Evolutionary conservation across 495 filamentous ascomycete species (phyloP), one percentile per base, ranked within the genome.

Genomic region (Aspergillus affinis): DNA sequence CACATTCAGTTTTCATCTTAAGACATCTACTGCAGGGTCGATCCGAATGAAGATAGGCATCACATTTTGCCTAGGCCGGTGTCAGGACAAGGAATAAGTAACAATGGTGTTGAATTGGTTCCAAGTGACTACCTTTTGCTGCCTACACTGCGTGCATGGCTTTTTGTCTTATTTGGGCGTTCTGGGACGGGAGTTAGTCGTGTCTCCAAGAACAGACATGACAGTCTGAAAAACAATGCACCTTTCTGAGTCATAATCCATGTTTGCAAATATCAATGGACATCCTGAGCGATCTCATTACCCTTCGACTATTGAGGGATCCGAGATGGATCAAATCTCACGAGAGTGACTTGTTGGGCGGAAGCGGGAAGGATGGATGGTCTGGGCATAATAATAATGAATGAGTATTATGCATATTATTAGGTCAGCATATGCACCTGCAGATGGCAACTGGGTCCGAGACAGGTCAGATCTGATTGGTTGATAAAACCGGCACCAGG

Each of bases 21-120:
- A 60, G 57, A 58, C 77, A 80, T 15, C 77, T 69, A 36, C 69
- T 61, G 55, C 77, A 80, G 15, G 74, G 73, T 41, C 66, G 52
- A 27, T 62, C 66, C 20, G 69, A 68, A 27, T 67, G 65, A 23
- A 75, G 32, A 53, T 75, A 75, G 6, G 77, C 74, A 58, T 80
- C 75, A 46, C 77, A 80, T 71, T 72, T 76, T 7, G 75, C 72
- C 74, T 78, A 17, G 7, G 12, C 4, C 7, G 9, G 47, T 26
- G 44, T 56, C 29, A 55, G 12, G 3, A 15, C 15, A 62, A 12
- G 59, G 18, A 21, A 18, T 17, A n/a, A 13, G 3, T 2, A 20
- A 27, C 18, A 18, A 20, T 44, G 6, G 9, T 13, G 17, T 21
- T 18, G 26, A 18, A 0, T 4, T 15, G 6, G 17, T 26, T 51